Evolutionary conservation across 2,329 filamentous ascomycete genomes (phyloP).

Genomic region (Cucurbitaria berberidis): DNA sequence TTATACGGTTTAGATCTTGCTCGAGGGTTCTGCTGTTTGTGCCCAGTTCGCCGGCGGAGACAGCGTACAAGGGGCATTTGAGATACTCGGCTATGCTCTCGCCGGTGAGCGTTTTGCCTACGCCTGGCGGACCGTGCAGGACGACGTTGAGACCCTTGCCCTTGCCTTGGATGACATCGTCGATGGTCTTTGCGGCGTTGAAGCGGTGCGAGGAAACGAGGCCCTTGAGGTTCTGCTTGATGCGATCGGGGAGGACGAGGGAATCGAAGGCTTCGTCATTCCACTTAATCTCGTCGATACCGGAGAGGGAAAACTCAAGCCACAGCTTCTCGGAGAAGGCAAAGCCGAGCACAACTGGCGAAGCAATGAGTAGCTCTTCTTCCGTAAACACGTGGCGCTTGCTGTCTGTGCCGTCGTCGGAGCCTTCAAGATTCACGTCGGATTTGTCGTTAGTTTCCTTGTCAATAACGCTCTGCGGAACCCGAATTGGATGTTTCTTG

Average conservation of each 20-base stretch:
- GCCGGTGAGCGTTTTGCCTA: slow-evolving; percentile 86
- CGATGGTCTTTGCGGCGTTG: slow-evolving; percentile 79
- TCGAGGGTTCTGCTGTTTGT: slow-evolving; percentile 76
- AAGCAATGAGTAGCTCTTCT: slow-evolving; percentile 83
- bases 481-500: slow-evolving; percentile 58
- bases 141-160: slow-evolving; percentile 84
- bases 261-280: slow-evolving; percentile 83
- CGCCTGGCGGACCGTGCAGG: slow-evolving; percentile 78
- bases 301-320: slow-evolving; percentile 84
- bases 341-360: slow-evolving; percentile 84
- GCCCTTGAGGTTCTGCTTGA: slow-evolving; percentile 73
- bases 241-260: slow-evolving; percentile 70
- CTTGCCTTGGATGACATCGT: slow-evolving; percentile 75
- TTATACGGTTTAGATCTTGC: slow-evolving; percentile 77
- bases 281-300: slow-evolving; percentile 81
- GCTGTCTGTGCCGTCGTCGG: slow-evolving; percentile 37
- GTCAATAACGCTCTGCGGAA: slow-evolving; percentile 51
- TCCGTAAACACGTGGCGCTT: slow-evolving; percentile 69
- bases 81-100: slow-evolving; percentile 86
- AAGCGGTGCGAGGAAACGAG: slow-evolving; percentile 85
- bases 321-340: slow-evolving; percentile 87
- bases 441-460: slow-evolving; percentile 56
- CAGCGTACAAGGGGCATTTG: slow-evolving; percentile 81
- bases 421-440: slow-evolving; percentile 53
- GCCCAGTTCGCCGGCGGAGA: slow-evolving; percentile 80